Evolutionary conservation across 2,329 filamentous ascomycete genomes (phyloP).

Genomic region (Colletotrichum tanaceti): DNA sequence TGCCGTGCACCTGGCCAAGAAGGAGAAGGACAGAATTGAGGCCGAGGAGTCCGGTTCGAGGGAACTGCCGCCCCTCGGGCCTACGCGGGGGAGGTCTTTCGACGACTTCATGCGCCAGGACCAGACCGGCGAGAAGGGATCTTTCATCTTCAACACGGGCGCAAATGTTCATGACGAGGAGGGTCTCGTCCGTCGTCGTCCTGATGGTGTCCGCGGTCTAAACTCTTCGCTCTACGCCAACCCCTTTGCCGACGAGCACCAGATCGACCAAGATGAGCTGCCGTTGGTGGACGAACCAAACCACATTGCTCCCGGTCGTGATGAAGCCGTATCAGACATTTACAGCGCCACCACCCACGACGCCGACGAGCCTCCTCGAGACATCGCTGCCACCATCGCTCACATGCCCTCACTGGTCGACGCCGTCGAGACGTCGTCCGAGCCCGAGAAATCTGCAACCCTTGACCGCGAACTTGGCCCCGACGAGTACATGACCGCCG

Average conservation of each 20-base stretch:
- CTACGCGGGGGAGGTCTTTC: slow-evolving; percentile 59
- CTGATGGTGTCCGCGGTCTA: slow-evolving; percentile 59
- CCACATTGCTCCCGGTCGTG: slow-evolving; percentile 57
- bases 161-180: slow-evolving; percentile 57
- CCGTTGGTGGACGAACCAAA: slow-evolving; percentile 47
- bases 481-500: slow-evolving; percentile 65
- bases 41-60: slow-evolving; percentile 40
- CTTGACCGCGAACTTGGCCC: slow-evolving; percentile 50
- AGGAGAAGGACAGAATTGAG: slow-evolving; percentile 49
- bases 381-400: slow-evolving; percentile 42
- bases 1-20: slow-evolving; percentile 62
- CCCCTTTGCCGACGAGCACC: slow-evolving; percentile 69
- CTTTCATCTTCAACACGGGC: slow-evolving; percentile 69
- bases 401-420: slow-evolving; percentile 50
- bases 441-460: slow-evolving; percentile 38
- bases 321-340: slow-evolving; percentile 65
- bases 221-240: slow-evolving; percentile 64
- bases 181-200: slow-evolving; percentile 62
- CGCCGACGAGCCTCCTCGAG: slow-evolving; percentile 42
- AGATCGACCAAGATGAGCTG: slow-evolving; percentile 62
- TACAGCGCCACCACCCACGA: slow-evolving; percentile 67
- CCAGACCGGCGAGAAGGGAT: slow-evolving; percentile 62
- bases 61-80: slow-evolving; percentile 27
- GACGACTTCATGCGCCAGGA: slow-evolving; percentile 70
- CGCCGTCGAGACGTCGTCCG: slow-evolving; percentile 41